Evolutionary conservation across 2,329 filamentous ascomycete genomes (phyloP).

Genomic region (Neopestalotiopsis sp.): DNA sequence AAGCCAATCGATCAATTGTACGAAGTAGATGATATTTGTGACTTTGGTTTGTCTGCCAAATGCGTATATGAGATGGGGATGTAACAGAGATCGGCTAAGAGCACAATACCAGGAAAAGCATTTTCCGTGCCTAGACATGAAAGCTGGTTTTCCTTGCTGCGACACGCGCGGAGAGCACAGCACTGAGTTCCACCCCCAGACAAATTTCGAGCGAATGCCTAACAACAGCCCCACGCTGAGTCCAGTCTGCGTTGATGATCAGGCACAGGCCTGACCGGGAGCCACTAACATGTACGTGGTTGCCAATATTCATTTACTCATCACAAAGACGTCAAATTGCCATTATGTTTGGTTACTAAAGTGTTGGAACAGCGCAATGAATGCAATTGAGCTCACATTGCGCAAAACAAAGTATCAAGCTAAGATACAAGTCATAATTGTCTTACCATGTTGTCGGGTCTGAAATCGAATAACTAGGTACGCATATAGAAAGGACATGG

Average conservation of each 20-base stretch:
- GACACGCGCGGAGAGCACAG: background rate
- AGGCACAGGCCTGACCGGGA: background rate
- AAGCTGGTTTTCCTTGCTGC: background rate
- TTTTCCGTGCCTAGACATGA: background rate
- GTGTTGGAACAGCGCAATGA: too few species aligned
- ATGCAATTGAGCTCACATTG: too few species aligned
- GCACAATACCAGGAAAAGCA: background rate
- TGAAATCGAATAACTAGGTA: too few species aligned
- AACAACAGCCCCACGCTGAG: background rate
- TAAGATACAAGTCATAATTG: too few species aligned
- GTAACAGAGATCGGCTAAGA: background rate
- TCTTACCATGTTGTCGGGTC: too few species aligned
- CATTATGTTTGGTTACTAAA: too few species aligned
- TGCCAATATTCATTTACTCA: background rate
- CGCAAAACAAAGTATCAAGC: too few species aligned
- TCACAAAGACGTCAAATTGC: background rate
- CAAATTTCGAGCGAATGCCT: background rate
- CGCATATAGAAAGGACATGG: too few species aligned
- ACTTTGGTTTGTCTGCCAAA: background rate
- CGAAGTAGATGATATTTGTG: background rate
- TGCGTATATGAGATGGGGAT: background rate
- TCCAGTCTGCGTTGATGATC: background rate
- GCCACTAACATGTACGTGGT: background rate
- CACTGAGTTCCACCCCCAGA: background rate
- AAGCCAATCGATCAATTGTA: background rate